Evolutionary conservation across 139 green algal genomes (phyloP).

Genomic region (Yamagishiella unicocca): DNA sequence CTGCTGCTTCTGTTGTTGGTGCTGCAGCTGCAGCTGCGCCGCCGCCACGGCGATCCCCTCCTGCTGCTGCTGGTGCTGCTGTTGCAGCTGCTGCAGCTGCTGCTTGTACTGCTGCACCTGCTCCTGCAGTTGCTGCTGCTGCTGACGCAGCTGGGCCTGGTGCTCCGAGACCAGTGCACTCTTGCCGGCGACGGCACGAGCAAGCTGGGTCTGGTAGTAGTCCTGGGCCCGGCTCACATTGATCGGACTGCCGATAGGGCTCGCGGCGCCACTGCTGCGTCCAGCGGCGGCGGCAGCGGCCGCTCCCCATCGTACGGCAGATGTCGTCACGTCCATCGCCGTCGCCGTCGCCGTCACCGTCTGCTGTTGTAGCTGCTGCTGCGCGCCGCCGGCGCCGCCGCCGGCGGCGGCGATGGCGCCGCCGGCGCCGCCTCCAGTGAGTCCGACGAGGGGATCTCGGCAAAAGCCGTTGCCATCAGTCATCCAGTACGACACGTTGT

Average conservation of each 20-base stretch:
- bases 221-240: not conserved
- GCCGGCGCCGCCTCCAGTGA: not conserved
- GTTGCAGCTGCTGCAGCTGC: constrained; percentile 7
- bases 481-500: constrained; percentile 36
- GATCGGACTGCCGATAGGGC: not conserved
- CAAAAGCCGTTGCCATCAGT: constrained; percentile 43
- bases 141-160: not conserved
- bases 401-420: not conserved
- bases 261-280: too few relatives aligned
- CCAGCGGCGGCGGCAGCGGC: too few relatives aligned
- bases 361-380: not conserved
- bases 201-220: not conserved
- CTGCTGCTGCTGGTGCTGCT: constrained; percentile 15
- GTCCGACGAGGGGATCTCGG: constrained; percentile 2
- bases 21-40: not conserved
- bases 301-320: too few relatives aligned
- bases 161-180: not conserved
- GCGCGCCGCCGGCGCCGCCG: not conserved
- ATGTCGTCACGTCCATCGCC: too few relatives aligned
- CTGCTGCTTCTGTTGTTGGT: constrained; percentile 5
- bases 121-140: not conserved
- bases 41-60: not conserved
- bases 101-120: not conserved
- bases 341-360: not conserved
- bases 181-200: not conserved